Evolutionary conservation across 2,329 filamentous ascomycete genomes (phyloP).

Genomic region (Bipolaris gigantea): DNA sequence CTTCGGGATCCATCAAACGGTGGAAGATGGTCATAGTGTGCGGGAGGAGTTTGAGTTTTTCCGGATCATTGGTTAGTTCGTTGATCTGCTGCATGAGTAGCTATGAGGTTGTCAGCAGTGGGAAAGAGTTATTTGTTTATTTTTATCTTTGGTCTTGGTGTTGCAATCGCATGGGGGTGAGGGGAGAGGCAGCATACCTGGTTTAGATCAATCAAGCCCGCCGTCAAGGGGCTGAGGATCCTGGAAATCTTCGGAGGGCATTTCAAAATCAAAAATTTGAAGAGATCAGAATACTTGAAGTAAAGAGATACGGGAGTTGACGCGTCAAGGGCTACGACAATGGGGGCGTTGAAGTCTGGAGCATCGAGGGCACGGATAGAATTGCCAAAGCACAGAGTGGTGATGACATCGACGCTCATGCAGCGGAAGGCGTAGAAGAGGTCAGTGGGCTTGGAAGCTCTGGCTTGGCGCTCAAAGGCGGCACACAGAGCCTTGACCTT

Average conservation of each 20-base stretch:
- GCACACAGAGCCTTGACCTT: constrained; percentile 42
- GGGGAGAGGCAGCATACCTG: constrained; percentile 14
- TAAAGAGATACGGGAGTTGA: constrained; percentile 39
- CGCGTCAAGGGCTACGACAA: constrained; percentile 49
- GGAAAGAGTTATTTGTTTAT: too few species aligned
- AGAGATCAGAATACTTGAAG: constrained; percentile 47
- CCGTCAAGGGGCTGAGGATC: constrained; percentile 41
- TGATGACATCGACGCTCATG: constrained; percentile 31
- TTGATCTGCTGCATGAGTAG: constrained; percentile 38
- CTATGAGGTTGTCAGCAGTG: constrained; percentile 11
- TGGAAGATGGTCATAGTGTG: constrained; percentile 46
- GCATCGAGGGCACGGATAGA: constrained; percentile 45
- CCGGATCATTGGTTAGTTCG: constrained; percentile 35
- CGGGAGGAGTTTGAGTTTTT: constrained; percentile 35
- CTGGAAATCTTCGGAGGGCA: constrained; percentile 45
- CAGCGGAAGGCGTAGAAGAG: constrained; percentile 31
- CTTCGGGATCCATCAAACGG: constrained; percentile 38
- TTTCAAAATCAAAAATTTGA: constrained; percentile 44
- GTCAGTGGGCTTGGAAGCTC: constrained; percentile 22
- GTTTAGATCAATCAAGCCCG: constrained; percentile 46
- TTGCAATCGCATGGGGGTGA: not conserved
- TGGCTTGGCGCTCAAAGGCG: constrained; percentile 31
- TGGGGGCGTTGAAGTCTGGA: constrained; percentile 47
- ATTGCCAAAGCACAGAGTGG: constrained; percentile 48
- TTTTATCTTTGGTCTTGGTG: too few species aligned